Base-by-base conservation (phyloP, 2,329 filamentous ascomycete species). In the Tolypocladium album region DNA sequence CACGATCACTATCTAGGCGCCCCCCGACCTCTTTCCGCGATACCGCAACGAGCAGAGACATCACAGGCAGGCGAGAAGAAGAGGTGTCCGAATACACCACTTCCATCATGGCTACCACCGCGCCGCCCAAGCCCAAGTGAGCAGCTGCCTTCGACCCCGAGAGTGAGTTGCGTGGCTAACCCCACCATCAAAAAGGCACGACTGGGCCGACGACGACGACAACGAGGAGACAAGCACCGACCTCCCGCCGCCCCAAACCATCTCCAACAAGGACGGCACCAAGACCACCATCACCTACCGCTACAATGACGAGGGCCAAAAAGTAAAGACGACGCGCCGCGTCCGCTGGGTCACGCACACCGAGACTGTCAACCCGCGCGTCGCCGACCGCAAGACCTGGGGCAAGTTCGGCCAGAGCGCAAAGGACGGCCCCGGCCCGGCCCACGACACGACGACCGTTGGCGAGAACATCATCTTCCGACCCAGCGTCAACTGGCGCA, bases 401-500 rank as follows among this genome's bases (percentile, higher is more conserved):
- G 67, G 82, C 69, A 99, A 99, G 80, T 97, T 99, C 74, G 94
- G 94, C 50, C 79, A 86, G 61, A 92, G 93, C 71, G 90, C 89
- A 74, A 93, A 91, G 76, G 92, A 97, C 76, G 78, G 85, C 62
- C 73, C 84, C 2, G 94, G 94, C 40, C 94, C 94, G 55, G 89
- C 90, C 64, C 81, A 86, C 67, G 92, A 96, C 75, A 97, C 93
- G 61, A 97, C 93, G 60, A 91, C 87, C 47, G 88, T 97, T 50
- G 94, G 90, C 70, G 94, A 99, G 81, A 99, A 99, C 82, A 97
- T 99, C 76, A 87, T 95, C 73, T 97, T 99, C 88, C 84, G 90
- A 65, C 94, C 93, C 45, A 89, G 86, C 73, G 84, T 90, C 69
- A 96, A 95, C 82, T 99, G 92, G 92, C 93, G 92, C 81, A 87